These are phyloP conservation scores for Emergomyces africanus DNA, from an alignment of 2,329 filamentous ascomycete genomes.

Conservation along the genomic window DNA sequence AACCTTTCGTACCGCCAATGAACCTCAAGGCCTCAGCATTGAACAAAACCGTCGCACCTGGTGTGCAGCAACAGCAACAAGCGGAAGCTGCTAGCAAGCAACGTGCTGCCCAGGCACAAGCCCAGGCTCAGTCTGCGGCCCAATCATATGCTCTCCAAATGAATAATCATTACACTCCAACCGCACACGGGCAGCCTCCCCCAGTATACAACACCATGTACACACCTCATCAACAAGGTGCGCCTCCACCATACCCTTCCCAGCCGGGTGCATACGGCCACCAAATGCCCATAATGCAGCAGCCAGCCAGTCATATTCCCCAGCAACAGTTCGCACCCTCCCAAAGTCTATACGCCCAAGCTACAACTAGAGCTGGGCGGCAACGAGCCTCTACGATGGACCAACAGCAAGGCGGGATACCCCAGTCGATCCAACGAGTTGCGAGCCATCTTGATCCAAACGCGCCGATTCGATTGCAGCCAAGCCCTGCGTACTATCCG, in stretches of 20 bases:
- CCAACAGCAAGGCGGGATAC: slow-evolving; percentile 84
- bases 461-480: slow-evolving; percentile 84
- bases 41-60: slow-evolving; percentile 78
- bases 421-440: slow-evolving; percentile 82
- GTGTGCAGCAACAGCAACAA: slow-evolving; percentile 90
- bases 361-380: slow-evolving; percentile 61
- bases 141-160: slow-evolving; percentile 55
- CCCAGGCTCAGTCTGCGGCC: slow-evolving; percentile 51
- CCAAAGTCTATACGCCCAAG: slow-evolving; percentile 61
- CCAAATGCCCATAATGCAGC: slow-evolving; percentile 57
- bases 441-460: slow-evolving; percentile 93
- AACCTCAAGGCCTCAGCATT: slow-evolving; percentile 79
- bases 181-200: slow-evolving; percentile 37
- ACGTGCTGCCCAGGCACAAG: slow-evolving; percentile 47
- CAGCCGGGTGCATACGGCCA: slow-evolving; percentile 58
- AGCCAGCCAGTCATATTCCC: slow-evolving; percentile 46
- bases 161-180: slow-evolving; percentile 38
- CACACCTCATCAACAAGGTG: slow-evolving; percentile 45
- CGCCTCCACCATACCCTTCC: slow-evolving; percentile 66
- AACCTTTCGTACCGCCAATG: slow-evolving; percentile 93
- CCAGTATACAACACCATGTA: slow-evolving; percentile 71
- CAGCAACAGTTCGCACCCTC: slow-evolving; percentile 59
- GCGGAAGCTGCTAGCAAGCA: slow-evolving; percentile 91
- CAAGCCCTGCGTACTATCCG: slow-evolving; percentile 93
- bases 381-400: slow-evolving; percentile 96